Evolutionary conservation across 495 filamentous ascomycete genomes (phyloP), one percentile per base, ranked within the genome.

Genomic region (Tuber calosporum): DNA sequence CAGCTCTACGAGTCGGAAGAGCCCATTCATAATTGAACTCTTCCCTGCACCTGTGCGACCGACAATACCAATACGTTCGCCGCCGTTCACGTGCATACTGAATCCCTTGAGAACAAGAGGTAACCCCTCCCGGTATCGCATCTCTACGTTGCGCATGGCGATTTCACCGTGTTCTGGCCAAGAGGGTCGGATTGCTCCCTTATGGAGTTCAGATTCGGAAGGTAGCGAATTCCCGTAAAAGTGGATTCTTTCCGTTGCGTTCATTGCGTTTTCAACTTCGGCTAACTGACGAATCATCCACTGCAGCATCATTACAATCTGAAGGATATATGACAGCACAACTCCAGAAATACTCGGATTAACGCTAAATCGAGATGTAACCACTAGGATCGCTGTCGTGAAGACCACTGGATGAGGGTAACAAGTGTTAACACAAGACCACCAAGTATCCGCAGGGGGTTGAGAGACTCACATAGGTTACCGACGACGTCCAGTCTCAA

Each of bases 201-300:
- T 87, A 77, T 92, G 89, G 30, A 94, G 85, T 0, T 93, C 92
- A 0, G 93, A 90, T 82, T 99, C 95, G 80, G 96, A 89, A 73
- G 96, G 93, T 3, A 99, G 89, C 71, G 91, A 77, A 7, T 88
- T 93, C 58, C 92, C 94, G 80, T 99, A 99, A 84, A 95, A 92
- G 82, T 92, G 87, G n/a, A 99, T 86, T 40, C 95, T 91, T 81
- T 99, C 94, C 4, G 94, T 94, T 1, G 95, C 89, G 78, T 96
- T 97, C 94, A 99, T 97, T 81, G 92, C 90, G 84, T 97, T 97
- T 82, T 99, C 95, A 34, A 97, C 92, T 82, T 98, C 95, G 43
- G 95, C 94, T 45, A 97, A 87, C 83, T 98, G 95, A 48, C 94
- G 88, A 30, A 98, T 92, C 3, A 93, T 93, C 83, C 96, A 97